Evolutionary conservation across 208 protist species (phyloP).

Genomic region (Wallacemonas sp.): DNA sequence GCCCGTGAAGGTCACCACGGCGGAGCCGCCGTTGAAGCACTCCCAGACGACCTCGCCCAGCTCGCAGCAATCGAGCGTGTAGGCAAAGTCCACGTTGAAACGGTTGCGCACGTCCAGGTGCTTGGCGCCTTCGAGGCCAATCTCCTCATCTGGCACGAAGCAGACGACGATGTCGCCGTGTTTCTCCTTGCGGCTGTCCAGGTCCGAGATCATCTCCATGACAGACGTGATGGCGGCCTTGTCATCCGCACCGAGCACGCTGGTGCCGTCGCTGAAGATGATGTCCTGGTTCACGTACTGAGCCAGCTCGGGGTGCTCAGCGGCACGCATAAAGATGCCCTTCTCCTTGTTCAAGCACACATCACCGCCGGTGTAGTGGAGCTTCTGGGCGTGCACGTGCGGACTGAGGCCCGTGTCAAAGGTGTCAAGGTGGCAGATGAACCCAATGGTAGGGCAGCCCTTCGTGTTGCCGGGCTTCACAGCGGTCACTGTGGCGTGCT

Average conservation of each 20-base stretch:
- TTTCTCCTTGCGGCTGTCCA: constrained; percentile 38
- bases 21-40: constrained; percentile 82
- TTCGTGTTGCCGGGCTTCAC: constrained; percentile 60
- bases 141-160: constrained; percentile 88
- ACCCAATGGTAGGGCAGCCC: constrained; percentile 72
- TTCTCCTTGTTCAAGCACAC: constrained; percentile 75
- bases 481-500: constrained; percentile 77
- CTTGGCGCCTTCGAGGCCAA: constrained; percentile 82
- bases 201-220: constrained; percentile 75
- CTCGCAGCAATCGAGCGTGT: constrained; percentile 86
- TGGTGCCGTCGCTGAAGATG: constrained; percentile 86
- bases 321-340: constrained; percentile 57
- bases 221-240: constrained; percentile 79
- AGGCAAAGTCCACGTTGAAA: constrained; percentile 86
- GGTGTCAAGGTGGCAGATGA: constrained; percentile 87
- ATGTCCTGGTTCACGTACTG: constrained; percentile 83
- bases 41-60: constrained; percentile 85
- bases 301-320: constrained; percentile 70
- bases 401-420: constrained; percentile 74
- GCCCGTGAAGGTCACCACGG: constrained; percentile 57
- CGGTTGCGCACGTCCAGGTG: constrained; percentile 66
- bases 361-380: constrained; percentile 74
- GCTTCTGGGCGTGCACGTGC: constrained; percentile 65
- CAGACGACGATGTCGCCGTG: constrained; percentile 80
- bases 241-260: constrained; percentile 86